Evolutionary conservation across 176 grass and related monocot species (phyloP).

Genomic region (Zoysia pacifica): DNA sequence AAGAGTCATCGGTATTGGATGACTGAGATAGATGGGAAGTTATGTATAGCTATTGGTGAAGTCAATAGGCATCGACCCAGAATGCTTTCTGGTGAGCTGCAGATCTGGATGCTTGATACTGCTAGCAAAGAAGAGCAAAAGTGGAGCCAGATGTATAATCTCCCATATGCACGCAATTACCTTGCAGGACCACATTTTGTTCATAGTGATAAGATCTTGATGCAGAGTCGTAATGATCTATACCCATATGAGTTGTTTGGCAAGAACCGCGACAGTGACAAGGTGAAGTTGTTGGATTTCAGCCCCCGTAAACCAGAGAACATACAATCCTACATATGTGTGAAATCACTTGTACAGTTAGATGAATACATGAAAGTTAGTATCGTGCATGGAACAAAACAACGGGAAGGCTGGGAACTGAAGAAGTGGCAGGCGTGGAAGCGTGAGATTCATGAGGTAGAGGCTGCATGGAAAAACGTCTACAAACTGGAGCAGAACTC

Average conservation of each 20-base stretch:
- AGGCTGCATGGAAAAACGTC: background rate
- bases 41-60: slow-evolving; percentile 16
- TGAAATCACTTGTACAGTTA: slow-evolving; percentile 42
- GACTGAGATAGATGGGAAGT: slow-evolving; percentile 34
- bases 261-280: background rate
- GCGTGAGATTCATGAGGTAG: background rate
- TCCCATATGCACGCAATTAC: background rate
- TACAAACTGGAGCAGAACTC: background rate
- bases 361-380: slow-evolving; percentile 30
- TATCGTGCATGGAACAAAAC: slow-evolving; percentile 14
- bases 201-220: slow-evolving; percentile 29
- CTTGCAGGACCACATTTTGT: slow-evolving; percentile 24
- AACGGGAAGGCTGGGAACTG: slow-evolving; percentile 33
- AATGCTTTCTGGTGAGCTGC: background rate
- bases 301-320: background rate
- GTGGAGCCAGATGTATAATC: slow-evolving; percentile 23
- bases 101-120: slow-evolving; percentile 30
- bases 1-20: background rate
- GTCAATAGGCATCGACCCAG: background rate
- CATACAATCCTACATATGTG: slow-evolving; percentile 14
- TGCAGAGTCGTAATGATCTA: background rate
- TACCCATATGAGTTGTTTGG: slow-evolving; percentile 21
- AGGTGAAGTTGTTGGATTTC: slow-evolving; percentile 19
- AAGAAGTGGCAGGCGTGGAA: slow-evolving; percentile 38
- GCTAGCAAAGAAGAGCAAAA: slow-evolving; percentile 11